phyloP scores from a whole-genome alignment of 176 grass and related monocot species.

The Metroxylon sagu region DNA sequence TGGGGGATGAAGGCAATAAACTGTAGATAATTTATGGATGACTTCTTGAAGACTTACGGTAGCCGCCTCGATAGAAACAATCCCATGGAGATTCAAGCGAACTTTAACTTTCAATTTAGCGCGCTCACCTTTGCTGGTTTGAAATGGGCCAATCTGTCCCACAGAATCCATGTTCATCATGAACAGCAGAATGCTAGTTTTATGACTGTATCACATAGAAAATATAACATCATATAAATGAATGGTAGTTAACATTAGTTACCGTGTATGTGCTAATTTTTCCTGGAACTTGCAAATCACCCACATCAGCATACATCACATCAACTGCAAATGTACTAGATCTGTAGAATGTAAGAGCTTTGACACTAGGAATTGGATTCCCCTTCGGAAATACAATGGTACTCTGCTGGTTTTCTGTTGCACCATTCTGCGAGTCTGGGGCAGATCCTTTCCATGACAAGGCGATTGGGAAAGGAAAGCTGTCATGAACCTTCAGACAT shows the following conservation, averaged over 20 bases:
- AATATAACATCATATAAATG: too few relatives aligned
- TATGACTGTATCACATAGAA: too few relatives aligned
- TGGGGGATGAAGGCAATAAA: too few relatives aligned
- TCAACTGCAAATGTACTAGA: slow-evolving; percentile 61
- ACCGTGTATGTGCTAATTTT: slow-evolving; percentile 74
- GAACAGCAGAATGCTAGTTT: neutral
- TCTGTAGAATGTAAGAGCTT: slow-evolving; percentile 50
- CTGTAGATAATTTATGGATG: neutral
- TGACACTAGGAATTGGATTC: slow-evolving; percentile 48
- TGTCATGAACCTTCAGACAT: slow-evolving; percentile 57
- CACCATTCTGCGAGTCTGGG: slow-evolving; percentile 36
- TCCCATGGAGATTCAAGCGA: slow-evolving; percentile 69
- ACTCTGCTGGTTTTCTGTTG: slow-evolving; percentile 28
- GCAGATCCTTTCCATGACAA: slow-evolving; percentile 56
- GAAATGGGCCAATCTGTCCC: slow-evolving; percentile 74
- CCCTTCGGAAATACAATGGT: slow-evolving; percentile 62
- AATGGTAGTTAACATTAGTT: neutral
- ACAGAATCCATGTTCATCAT: slow-evolving; percentile 5
- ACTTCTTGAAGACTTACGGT: slow-evolving; percentile 36
- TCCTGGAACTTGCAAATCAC: slow-evolving; percentile 18
- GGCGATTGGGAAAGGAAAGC: slow-evolving; percentile 66
- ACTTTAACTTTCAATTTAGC: slow-evolving; percentile 73
- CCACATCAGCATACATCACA: slow-evolving; percentile 29
- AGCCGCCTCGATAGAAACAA: slow-evolving; percentile 52
- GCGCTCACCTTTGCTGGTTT: slow-evolving; percentile 47